These are phyloP conservation scores for Aspergillus conjunctus DNA, from an alignment of 495 filamentous ascomycete genomes.

Conservation along the genomic window DNA sequence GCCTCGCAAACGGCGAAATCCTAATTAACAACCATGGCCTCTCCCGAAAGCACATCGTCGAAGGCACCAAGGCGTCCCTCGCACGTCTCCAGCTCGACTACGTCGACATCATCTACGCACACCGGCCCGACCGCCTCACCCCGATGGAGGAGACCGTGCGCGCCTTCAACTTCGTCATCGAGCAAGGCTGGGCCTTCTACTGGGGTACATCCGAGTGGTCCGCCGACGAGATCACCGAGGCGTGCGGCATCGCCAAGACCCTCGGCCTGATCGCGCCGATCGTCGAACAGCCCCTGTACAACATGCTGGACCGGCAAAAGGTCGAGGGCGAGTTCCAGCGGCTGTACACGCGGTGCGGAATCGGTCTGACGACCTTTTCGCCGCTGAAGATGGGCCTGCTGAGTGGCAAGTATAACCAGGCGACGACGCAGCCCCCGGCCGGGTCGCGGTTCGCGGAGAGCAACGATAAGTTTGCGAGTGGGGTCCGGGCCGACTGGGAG, in stretches of 20 bases:
- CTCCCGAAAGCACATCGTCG: constrained; percentile 80
- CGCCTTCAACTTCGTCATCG: constrained; percentile 79
- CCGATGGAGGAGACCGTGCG: constrained; percentile 87
- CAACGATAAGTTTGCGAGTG: constrained; percentile 38
- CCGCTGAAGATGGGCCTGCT: constrained; percentile 74
- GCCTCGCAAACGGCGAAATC: constrained; percentile 58
- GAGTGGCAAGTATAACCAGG: constrained; percentile 80
- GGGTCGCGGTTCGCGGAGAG: constrained; percentile 46
- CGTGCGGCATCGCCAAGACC: constrained; percentile 73
- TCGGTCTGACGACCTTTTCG: constrained; percentile 74
- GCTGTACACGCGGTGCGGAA: constrained; percentile 64
- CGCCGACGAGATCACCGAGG: constrained; percentile 76
- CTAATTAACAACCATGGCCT: constrained; percentile 77
- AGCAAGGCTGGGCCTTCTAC: constrained; percentile 78
- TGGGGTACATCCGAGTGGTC: constrained; percentile 92
- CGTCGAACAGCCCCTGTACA: constrained; percentile 86
- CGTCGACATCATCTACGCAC: constrained; percentile 81
- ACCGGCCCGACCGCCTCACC: constrained; percentile 78
- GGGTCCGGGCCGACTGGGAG: constrained; percentile 33
- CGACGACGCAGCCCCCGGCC: constrained; percentile 32
- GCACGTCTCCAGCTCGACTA: constrained; percentile 68
- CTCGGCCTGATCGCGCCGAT: constrained; percentile 76
- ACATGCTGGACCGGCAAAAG: constrained; percentile 68
- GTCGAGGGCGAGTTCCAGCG: constrained; percentile 76
- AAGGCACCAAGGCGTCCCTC: constrained; percentile 66